These are phyloP conservation scores for Eragrostis tef DNA, from an alignment of 202 grass and related monocot genomes.

Conservation along the genomic window DNA sequence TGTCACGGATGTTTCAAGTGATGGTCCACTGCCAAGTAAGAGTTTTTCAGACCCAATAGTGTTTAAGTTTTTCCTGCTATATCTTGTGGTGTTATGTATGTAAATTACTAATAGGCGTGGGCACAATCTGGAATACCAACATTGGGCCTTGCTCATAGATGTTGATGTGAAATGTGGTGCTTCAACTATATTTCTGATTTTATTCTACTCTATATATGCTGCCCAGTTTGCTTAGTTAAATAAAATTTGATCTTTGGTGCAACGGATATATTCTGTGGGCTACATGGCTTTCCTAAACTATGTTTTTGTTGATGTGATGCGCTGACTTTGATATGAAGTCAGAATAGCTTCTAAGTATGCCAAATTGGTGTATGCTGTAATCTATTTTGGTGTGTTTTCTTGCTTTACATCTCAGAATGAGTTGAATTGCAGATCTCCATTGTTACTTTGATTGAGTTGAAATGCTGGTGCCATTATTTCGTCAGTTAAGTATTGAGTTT, in stretches of 20 bases:
- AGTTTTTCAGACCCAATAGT: constrained; percentile 1
- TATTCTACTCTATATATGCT: background rate
- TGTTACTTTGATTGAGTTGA: background rate
- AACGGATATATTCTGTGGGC: background rate
- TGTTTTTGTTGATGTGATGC: too few species aligned
- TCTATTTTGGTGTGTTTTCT: constrained; percentile 13
- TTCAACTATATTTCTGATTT: constrained; percentile 13
- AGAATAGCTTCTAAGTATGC: background rate
- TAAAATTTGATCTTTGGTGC: constrained; percentile 10
- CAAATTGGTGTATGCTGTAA: background rate
- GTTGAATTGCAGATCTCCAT: background rate
- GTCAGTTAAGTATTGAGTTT: background rate
- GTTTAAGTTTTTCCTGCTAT: background rate
- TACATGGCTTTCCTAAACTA: background rate
- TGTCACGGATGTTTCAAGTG: constrained; percentile 86
- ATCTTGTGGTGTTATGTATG: constrained; percentile 12
- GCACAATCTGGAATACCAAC: background rate
- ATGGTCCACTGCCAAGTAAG: constrained; percentile 91
- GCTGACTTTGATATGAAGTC: background rate
- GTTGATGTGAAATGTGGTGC: background rate
- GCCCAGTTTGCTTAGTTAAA: background rate
- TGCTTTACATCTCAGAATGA: background rate
- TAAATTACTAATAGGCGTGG: background rate
- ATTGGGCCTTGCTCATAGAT: background rate
- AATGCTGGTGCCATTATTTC: background rate